Base-by-base conservation (phyloP, 2,329 filamentous ascomycete genomes). In the Aspergillus quadricinctus region DNA sequence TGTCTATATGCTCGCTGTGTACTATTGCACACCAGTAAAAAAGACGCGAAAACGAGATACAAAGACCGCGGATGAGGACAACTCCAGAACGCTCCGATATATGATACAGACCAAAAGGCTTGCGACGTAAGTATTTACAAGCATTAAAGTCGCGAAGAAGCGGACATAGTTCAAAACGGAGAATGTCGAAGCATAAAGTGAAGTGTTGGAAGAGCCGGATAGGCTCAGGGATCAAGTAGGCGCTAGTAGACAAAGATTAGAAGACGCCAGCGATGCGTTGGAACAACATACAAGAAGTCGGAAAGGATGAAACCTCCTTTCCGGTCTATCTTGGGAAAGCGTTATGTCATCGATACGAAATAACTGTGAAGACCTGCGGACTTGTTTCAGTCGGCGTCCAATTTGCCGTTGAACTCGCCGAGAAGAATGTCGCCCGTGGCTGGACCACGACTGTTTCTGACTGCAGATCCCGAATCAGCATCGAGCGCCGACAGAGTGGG, bases 351-450 rank as follows among this genome's bases (percentile, higher is more conserved):
- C 46, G 59, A 62, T 57, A 55, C 45, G 52, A 35, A 41, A 43
- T 19, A n/a, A 27, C 41, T 9, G 48, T 37, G 31, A 57, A 45
- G 37, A 19, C 41, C 50, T 35, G 51, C 40, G 49, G 10, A 14
- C 21, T 5, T 35, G 5, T 37, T 50, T 72, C 65, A 78, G 64
- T 88, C 86, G 52, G 85, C 81, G 63, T 87, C 85, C 65, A 82
- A 83, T 68, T 88, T 88, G 58, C 82, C 83, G 61, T 80, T 81
- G 68, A 87, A 88, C 66, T 93, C 87, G 11, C 87, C 87, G 35
- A 95, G 79, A 51, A 93, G 76, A 53, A 95, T 85, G 69, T 92
- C 89, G 64, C 90, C 87, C 4, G 70, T 83, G 65, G 68, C 81
- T 70, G 72, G 86, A 61, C 71, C 85, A 60, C 73, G 77, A 58